Evolutionary conservation across 2,329 filamentous ascomycete genomes (phyloP), one percentile per base, ranked within the genome.

Genomic region (Aspergillus tanneri): DNA sequence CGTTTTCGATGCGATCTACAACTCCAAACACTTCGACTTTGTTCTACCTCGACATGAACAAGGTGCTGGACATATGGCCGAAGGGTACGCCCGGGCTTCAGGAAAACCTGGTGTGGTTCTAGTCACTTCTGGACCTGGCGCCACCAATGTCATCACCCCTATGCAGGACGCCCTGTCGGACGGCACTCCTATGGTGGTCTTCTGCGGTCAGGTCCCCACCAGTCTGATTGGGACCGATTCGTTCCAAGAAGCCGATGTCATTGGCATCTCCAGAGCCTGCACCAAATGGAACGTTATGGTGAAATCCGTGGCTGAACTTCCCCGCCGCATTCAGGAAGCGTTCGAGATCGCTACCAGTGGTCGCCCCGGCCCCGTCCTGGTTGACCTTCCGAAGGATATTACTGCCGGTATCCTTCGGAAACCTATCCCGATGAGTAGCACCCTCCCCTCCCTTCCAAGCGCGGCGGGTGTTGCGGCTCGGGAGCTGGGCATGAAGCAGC

Each of bases 261-360:
- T 96, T 50, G 92, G 92, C 59, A 97, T 99, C 70, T 95, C 90
- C 25, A 83, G 92, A 64, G 85, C 91, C 16, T 96, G 91, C 79
- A 96, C 91, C 60, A 97, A 97, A 77, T 99, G 93, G 93, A 97
- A 97, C 63, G 90, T 95, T 52, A 95, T 97, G 90, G 90, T 96
- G 40, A 96, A 95, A 80, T 92, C 86, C 69, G 85, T 96, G 46
- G 90, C 89, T 42, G 93, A 99, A 73, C 79, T 99, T 47, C 93
- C 93, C 42, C 84, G 88, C 62, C 83, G 92, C 57, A 97, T 97
- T 67, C 96, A 96, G 70, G 93, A 97, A 75, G 93, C 93, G 40
- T 97, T 97, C 66, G 91, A 97, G 75, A 97, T 97, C 66, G 93
- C 93, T 32, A 97, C 90, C 34, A 93, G 87, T 62, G 93, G 93